phyloP scores from a whole-genome alignment of 2,329 filamentous ascomycete genomes.

The Apiospora arundinis region DNA sequence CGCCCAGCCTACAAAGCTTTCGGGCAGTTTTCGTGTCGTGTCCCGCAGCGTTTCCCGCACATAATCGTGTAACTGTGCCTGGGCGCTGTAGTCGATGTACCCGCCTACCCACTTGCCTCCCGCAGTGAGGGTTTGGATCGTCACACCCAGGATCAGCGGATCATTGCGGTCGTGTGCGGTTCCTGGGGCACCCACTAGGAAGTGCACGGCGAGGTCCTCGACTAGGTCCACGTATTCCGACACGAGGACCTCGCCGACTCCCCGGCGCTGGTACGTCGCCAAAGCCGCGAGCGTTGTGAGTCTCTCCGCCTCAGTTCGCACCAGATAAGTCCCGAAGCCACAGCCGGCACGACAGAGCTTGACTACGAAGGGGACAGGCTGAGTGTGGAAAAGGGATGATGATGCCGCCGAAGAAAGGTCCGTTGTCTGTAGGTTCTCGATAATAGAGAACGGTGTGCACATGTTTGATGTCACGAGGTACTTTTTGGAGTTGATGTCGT shows the following conservation, averaged over 20 bases:
- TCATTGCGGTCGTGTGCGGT: slow-evolving; percentile 28
- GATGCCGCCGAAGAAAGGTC: slow-evolving; percentile 19
- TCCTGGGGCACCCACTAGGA: slow-evolving; percentile 31
- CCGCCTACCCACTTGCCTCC: slow-evolving; percentile 33
- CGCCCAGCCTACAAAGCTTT: slow-evolving; percentile 33
- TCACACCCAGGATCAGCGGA: slow-evolving; percentile 32
- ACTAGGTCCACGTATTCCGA: slow-evolving; percentile 32
- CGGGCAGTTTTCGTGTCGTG: slow-evolving; percentile 29
- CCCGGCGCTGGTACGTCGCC: slow-evolving; percentile 27
- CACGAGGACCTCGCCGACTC: slow-evolving; percentile 31
- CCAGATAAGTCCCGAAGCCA: slow-evolving; percentile 34
- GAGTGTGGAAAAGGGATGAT: slow-evolving; percentile 22
- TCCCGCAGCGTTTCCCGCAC: slow-evolving; percentile 31
- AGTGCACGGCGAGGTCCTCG: slow-evolving; percentile 33
- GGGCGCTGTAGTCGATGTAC: slow-evolving; percentile 32
- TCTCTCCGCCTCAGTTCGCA: slow-evolving; percentile 28
- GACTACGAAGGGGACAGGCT: slow-evolving; percentile 32
- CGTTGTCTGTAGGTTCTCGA: slow-evolving; percentile 25
- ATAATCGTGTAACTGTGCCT: slow-evolving; percentile 26
- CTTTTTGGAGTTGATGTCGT: slow-evolving; percentile 33
- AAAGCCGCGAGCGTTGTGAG: slow-evolving; percentile 25
- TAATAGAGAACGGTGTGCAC: slow-evolving; percentile 28
- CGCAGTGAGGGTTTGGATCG: slow-evolving; percentile 31
- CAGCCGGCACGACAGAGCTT: slow-evolving; percentile 34
- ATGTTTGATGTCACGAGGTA: slow-evolving; percentile 32